Percentiles rank a stretch among this genome's conserved stretches.
These are phyloP conservation scores for Stagonosporopsis chrysanthemi DNA, from an alignment of 2,329 filamentous ascomycete species.

Conservation along the genomic window DNA sequence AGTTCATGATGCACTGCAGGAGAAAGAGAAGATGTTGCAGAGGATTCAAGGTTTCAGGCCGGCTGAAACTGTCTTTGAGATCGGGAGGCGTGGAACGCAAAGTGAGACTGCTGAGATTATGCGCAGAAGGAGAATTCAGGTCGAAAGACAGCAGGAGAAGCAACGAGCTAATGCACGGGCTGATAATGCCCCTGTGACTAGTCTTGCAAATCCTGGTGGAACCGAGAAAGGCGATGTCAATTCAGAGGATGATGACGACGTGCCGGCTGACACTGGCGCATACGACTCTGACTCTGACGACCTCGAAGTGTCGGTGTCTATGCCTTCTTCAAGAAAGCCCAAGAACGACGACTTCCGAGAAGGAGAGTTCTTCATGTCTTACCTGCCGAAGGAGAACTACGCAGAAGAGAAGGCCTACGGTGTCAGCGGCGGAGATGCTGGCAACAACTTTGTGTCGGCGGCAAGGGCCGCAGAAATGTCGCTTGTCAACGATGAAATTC, in stretches of 20 bases:
- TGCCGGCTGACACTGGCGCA: constrained; percentile 38
- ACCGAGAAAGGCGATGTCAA: constrained; percentile 35
- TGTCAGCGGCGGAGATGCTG: constrained; percentile 76
- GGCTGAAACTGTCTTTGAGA: constrained; percentile 94
- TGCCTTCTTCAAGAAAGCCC: constrained; percentile 43
- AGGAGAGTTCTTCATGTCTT: constrained; percentile 94
- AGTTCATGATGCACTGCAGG: constrained; percentile 68
- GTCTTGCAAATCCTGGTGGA: constrained; percentile 14
- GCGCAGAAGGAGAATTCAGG: constrained; percentile 73
- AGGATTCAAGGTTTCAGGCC: constrained; percentile 89
- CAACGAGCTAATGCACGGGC: constrained; percentile 50
- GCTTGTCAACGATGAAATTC: constrained; percentile 86
- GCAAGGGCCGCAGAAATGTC: constrained; percentile 93
- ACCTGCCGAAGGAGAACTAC: constrained; percentile 82
- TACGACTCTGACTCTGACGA: constrained; percentile 60
- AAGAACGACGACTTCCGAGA: constrained; percentile 72
- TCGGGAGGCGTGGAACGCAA: constrained; percentile 72
- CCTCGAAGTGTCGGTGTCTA: constrained; percentile 60
- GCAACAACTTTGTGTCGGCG: constrained; percentile 80
- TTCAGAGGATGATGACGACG: constrained; percentile 47
- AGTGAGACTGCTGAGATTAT: constrained; percentile 76
- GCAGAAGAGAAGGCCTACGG: constrained; percentile 93
- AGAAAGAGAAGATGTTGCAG: constrained; percentile 85
- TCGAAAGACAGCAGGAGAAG: constrained; percentile 63
- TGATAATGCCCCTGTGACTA: constrained; percentile 24